Base-by-base conservation (phyloP, 2,329 filamentous ascomycete species). In the Aspergillus udagawae region DNA sequence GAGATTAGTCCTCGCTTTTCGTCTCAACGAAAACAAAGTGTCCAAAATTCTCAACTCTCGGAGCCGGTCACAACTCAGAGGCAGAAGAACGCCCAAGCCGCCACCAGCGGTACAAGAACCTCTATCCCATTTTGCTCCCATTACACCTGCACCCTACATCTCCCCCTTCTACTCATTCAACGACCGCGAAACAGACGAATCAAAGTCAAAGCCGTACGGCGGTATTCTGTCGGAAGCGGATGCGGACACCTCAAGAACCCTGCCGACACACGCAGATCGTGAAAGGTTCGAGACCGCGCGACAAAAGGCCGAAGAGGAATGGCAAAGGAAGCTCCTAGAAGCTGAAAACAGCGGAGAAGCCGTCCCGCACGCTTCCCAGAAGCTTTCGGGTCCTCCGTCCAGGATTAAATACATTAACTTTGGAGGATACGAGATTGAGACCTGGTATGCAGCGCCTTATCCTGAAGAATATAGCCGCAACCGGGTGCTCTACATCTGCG, bases 331-430 rank as follows among this genome's bases (percentile, higher is more conserved):
- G 64, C 78, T 83, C 23, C 73, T 86, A 79, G 62, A 80, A 77
- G 66, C 80, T 68, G 87, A 92, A 63, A 83, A 84, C 28, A 86
- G 85, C 59, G 77, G 80, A n/a, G 85, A 86, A 48, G 79, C 82
- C 17, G 83, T 85, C 14, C 76, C 82, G 23, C 87, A 86, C 66
- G 88, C 86, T 68, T 79, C 85, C 20, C 86, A 87, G 65, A 96
- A 96, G 70, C 80, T 88, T 3, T 86, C 86, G n/a, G 91, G 90
- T 0, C 91, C 91, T 28, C 90, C 91, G 4, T 97, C 92, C 73
- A 94, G 97, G 76, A 97, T 99, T 72, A 95, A 97, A 74, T 97
- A 92, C 76, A 96, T 99, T 77, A 94, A 96, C 68, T 97, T 99
- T 76, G 94, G 94, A 49, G 91, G 92, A 52, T 95, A 89, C 82